Evolutionary conservation across 306 rosid genomes (phyloP), one percentile per base, ranked within the genome.

Genomic region (peach (Prunus persica)): DNA sequence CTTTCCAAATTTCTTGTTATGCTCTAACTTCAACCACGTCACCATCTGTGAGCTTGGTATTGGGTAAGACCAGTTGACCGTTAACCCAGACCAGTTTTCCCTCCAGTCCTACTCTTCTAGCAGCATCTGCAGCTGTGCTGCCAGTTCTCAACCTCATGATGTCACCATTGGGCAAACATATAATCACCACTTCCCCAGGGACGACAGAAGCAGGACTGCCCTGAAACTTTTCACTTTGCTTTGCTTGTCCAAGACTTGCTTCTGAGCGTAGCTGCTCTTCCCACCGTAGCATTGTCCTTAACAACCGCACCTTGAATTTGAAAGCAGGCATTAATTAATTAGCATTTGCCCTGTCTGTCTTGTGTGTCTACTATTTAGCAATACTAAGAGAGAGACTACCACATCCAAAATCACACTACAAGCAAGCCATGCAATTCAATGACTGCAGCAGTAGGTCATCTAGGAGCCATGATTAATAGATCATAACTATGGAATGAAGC

Each of bases 41-140:
- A 14, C 98, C 98, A 78, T 94, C 97, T 85, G 81, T 89, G 82
- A 94, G 93, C 82, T 87, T 83, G 15, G 98, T 94, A 79, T 79
- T 75, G 64, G 97, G 98, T 72, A 90, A 82, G 45, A 88, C 95
- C 38, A 84, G 83, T 57, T 90, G 95, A 65, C 97, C 97, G 76
- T 94, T 90, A 46, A 94, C 88, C 84, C 90, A 84, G 75, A 92
- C 96, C 82, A 91, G 81, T 84, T 81, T 92, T 71, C 97, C 98
- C 19, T 88, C 98, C 54, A 83, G 82, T 78, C 98, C 98, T n/a
- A 79, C 91, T 75, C 96, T 90, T 66, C 86, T 89, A 63, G 98
- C 98, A 47, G 98, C 97, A 85, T 90, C 98, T 43, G 96, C 87
- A n/a, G 96, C 97, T 3, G 97, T 94, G 89, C 96, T 94, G 69